phyloP scores from a whole-genome alignment of 78 protist species.

The Polysphondylium violaceum region DNA sequence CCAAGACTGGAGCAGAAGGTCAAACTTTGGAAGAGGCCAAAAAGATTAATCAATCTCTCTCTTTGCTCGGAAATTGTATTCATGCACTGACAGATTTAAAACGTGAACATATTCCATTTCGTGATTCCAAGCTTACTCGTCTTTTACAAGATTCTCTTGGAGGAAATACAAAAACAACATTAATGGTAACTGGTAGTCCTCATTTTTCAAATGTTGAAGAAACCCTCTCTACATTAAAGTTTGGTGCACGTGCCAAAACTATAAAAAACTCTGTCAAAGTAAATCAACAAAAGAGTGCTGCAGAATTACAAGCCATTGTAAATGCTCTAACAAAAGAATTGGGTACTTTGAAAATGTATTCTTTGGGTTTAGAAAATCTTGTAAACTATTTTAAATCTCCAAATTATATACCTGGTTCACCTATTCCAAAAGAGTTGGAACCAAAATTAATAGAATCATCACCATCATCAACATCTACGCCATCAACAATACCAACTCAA shows the following conservation, averaged over 20 bases:
- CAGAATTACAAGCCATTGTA: slow-evolving; percentile 60
- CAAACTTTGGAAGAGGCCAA: slow-evolving; percentile 84
- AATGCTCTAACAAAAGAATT: slow-evolving; percentile 64
- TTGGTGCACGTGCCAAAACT: slow-evolving; percentile 86
- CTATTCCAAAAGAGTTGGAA: slow-evolving; percentile 36
- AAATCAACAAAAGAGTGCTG: slow-evolving; percentile 65
- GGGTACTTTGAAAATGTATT: slow-evolving; percentile 45
- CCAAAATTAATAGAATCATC: not conserved
- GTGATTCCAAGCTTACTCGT: slow-evolving; percentile 80
- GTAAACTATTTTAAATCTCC: slow-evolving; percentile 64
- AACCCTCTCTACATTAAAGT: slow-evolving; percentile 88
- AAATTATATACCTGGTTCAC: slow-evolving; percentile 32
- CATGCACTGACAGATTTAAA: slow-evolving; percentile 77
- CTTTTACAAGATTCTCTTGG: slow-evolving; percentile 82
- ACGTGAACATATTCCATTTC: slow-evolving; percentile 84
- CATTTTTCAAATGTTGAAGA: slow-evolving; percentile 80
- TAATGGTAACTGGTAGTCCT: slow-evolving; percentile 84
- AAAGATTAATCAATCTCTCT: slow-evolving; percentile 85
- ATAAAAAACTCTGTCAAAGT: slow-evolving; percentile 82
- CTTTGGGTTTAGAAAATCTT: slow-evolving; percentile 41
- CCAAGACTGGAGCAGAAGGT: slow-evolving; percentile 81
- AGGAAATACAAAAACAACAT: slow-evolving; percentile 81
- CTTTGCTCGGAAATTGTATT: slow-evolving; percentile 84
- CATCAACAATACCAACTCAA: slow-evolving; percentile 15
- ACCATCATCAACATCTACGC: not conserved